A percentile compares a stretch with the other conserved stretches of the same genome.
Evolutionary conservation across 352 stramenopile species (phyloP).

Genomic region (Thalassiosira livingstoniorum): DNA sequence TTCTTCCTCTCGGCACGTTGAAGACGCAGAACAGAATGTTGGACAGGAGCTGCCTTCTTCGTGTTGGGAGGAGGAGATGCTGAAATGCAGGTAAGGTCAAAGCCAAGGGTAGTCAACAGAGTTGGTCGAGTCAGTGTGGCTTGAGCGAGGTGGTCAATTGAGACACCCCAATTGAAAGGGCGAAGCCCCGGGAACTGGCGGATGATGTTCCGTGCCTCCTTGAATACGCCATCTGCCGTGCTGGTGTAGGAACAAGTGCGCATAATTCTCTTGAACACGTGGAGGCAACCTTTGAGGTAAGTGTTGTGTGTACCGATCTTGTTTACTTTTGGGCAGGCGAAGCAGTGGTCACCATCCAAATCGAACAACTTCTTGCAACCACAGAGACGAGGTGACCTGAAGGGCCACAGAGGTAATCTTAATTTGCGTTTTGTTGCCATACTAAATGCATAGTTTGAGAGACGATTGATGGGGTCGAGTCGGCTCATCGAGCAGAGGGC

Average conservation of each 20-base stretch:
- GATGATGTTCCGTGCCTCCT: not conserved
- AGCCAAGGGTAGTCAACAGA: too few species aligned
- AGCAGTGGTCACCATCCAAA: not conserved
- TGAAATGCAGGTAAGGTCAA: too few species aligned
- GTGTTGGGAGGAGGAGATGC: too few species aligned
- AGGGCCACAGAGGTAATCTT: not conserved
- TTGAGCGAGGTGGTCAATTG: too few species aligned
- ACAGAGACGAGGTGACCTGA: not conserved
- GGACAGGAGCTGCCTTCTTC: too few species aligned
- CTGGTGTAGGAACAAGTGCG: not conserved
- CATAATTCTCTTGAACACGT: not conserved
- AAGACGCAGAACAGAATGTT: too few species aligned
- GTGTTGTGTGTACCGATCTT: not conserved
- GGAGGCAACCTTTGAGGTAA: not conserved
- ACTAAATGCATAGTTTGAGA: not conserved
- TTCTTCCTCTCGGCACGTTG: too few species aligned
- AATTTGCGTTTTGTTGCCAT: not conserved
- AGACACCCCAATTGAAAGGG: too few species aligned
- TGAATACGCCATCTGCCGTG: not conserved
- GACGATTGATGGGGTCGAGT: not conserved
- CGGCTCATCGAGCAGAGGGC: not conserved
- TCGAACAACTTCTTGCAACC: not conserved
- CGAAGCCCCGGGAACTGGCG: not conserved
- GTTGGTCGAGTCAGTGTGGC: too few species aligned
- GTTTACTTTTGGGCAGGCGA: not conserved